A percentile compares a stretch with the other conserved stretches of the same genome.
Evolutionary conservation across 768 basidiomycete genomes (phyloP).

Genomic region (Tulasnella sp.): DNA sequence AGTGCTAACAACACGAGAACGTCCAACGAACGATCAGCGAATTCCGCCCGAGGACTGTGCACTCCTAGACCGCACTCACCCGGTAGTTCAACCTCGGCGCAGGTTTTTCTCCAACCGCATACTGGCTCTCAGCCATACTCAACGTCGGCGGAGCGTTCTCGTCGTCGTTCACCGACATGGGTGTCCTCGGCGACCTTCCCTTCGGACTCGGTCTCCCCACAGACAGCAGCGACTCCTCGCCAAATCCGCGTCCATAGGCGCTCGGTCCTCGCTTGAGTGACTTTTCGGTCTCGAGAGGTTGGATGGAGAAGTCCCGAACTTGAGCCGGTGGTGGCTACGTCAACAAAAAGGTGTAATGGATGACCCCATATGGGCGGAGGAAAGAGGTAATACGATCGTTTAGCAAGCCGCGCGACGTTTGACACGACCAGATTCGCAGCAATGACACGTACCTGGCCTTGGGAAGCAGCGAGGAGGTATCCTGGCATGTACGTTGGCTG

Average conservation of each 20-base stretch:
- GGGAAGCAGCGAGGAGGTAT: slow-evolving; percentile 13
- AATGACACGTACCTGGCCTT: slow-evolving; percentile 18
- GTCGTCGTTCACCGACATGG: neutral
- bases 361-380: neutral
- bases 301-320: slow-evolving; percentile 3
- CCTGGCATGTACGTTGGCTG: slow-evolving; percentile 19
- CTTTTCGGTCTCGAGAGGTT: slow-evolving; percentile 10
- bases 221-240: slow-evolving; percentile 18
- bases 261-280: neutral
- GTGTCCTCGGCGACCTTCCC: slow-evolving; percentile 9
- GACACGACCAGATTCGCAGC: neutral
- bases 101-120: neutral
- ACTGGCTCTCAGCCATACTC: slow-evolving; percentile 2
- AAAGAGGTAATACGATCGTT: neutral
- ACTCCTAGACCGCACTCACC: neutral
- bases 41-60: neutral
- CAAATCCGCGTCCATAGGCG: slow-evolving; percentile 10
- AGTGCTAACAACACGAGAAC: neutral
- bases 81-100: slow-evolving; percentile 7
- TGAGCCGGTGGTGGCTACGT: slow-evolving; percentile 8
- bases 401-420: neutral
- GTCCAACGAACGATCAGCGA: neutral
- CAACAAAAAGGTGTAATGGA: neutral
- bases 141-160: slow-evolving; percentile 17
- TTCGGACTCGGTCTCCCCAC: slow-evolving; percentile 13